Evolutionary conservation across 2,329 filamentous ascomycete genomes (phyloP), one percentile per base, ranked within the genome.

Genomic region (Eutypella sp.): DNA sequence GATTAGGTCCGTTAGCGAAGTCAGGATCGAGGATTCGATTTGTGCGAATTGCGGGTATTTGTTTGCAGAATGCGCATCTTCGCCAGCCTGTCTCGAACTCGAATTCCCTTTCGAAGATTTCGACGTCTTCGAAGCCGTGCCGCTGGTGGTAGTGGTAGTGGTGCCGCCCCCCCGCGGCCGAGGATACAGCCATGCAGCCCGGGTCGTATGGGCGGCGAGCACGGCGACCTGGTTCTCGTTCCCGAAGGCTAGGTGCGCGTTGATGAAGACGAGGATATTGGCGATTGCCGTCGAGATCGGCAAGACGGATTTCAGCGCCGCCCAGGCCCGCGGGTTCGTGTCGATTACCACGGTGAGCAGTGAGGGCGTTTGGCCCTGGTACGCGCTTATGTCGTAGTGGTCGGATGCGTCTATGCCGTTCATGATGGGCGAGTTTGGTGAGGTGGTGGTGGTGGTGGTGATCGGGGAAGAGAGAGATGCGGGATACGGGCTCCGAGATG

Each of bases 301-400:
- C 7, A 97, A 82, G 25, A 79, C 80, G 46, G 81, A 70, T 49
- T 84, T 75, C 38, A 97, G 79, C 49, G 88, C 76, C 6, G 88
- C 83, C 93, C 93, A 96, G 57, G 93, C 91, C 57, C 91, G 87
- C 2, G 93, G 93, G 65, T 99, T 99, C 22, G 92, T 96, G 72
- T 99, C 93, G 71, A 99, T 79, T 60, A 99, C 78, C 59, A 99
- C 84, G 56, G 89, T 86, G 43, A 96, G 82, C 29, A 99, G 83
- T 13, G 92, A 95, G 1, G 93, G 89, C 5, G 78, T 71, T 51
- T 81, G 78, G 45, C 74, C 76, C 42, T 68, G 51, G 36, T 56
- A 69, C 52, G 70, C 70, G 57, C 74, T 70, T 45, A 72, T 67
- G 65, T 79, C 75, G 65, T 81, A 81, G 67, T 82, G 79, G 47